Base-by-base conservation (phyloP, 2,329 filamentous ascomycete species). In the Cladosporium sp. region DNA sequence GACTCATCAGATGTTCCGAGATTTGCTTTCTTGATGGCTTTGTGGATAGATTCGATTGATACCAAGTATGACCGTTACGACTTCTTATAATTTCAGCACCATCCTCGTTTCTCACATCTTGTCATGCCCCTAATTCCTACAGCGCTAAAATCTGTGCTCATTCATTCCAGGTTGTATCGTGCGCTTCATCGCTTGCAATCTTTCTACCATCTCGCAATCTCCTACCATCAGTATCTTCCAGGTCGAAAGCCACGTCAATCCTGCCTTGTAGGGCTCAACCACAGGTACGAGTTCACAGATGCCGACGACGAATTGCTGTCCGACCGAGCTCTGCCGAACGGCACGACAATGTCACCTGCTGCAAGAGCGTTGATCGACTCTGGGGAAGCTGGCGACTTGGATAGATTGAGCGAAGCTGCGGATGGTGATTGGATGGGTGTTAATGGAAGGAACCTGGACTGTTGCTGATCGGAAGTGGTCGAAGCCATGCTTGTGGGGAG, bases 21-120 rank as follows among this genome's bases (percentile, higher is more conserved):
- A 20, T 47, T 22, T 17, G 7, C 30, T 34, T 34, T 34, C 30
- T 34, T 30, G 25, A 30, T 30, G 43, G 25, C 25, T n/a, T 30
- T 47, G 22, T 47, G 30, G 43, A 30, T 47, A 30, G 15, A 28
- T 64, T 34, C 64, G 61, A 45, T 62, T 43, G 25, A 60, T 60
- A 54, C 63, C 64, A 38, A 11, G 30, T 25, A 50, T 14, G 45
- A 58, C 25, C 17, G 43, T 45, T 42, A 49, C 30, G 42, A 50
- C 5, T 19, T 40, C 17, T 36, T 3, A 50, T 8, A 11, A 34
- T 8, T 34, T 34, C 9, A 9, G 11, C 9, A 8, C 30, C 8
- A 5, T 11, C 9, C 30, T 34, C 25, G 25, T 25, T 25, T 25
- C 25, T 25, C 25, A 25, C 6, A 25, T 25, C 25, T 6, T 34